A percentile compares a stretch with the other conserved stretches of the same genome.
Evolutionary conservation across 768 basidiomycete genomes (phyloP).

Genomic region (Trametes cinnabarina): DNA sequence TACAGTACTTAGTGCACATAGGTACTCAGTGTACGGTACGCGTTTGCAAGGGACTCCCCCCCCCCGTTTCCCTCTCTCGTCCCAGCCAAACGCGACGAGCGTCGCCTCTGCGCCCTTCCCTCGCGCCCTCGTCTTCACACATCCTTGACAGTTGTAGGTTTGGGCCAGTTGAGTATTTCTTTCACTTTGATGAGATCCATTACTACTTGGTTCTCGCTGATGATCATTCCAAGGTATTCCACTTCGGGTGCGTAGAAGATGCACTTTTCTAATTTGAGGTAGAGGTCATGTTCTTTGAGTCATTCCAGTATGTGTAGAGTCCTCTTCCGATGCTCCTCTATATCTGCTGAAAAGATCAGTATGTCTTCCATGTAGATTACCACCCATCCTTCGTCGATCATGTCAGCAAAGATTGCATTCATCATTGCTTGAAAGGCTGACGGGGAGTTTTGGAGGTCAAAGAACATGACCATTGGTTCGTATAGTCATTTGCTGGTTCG

Average conservation of each 20-base stretch:
- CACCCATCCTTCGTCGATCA: constrained; percentile 12
- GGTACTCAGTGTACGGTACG: no score
- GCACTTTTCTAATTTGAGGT: constrained; percentile 32
- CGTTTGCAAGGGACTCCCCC: no score
- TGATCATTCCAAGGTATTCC: constrained; percentile 42
- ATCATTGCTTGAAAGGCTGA: constrained; percentile 14
- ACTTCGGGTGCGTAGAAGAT: constrained; percentile 37
- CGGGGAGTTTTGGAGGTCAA: constrained; percentile 15
- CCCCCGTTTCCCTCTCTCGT: no score
- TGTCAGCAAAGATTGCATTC: constrained; percentile 15
- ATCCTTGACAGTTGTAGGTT: constrained; percentile 26
- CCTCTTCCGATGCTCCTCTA: constrained; percentile 19
- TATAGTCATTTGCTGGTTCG: background rate
- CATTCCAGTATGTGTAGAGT: constrained; percentile 19
- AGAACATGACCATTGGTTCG: background rate
- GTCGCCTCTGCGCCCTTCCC: no score
- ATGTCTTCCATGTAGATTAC: constrained; percentile 17
- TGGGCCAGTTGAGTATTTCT: constrained; percentile 31
- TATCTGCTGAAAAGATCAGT: constrained; percentile 15
- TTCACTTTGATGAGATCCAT: constrained; percentile 44
- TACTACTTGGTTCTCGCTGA: constrained; percentile 30
- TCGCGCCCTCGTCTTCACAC: no score
- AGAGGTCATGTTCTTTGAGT: constrained; percentile 33
- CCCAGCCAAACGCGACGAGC: constrained; percentile 1
- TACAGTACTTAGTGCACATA: no score